Conservation (phyloP, 2,329 filamentous ascomycete genomes). For the Phyllosticta capitalensis region DNA sequence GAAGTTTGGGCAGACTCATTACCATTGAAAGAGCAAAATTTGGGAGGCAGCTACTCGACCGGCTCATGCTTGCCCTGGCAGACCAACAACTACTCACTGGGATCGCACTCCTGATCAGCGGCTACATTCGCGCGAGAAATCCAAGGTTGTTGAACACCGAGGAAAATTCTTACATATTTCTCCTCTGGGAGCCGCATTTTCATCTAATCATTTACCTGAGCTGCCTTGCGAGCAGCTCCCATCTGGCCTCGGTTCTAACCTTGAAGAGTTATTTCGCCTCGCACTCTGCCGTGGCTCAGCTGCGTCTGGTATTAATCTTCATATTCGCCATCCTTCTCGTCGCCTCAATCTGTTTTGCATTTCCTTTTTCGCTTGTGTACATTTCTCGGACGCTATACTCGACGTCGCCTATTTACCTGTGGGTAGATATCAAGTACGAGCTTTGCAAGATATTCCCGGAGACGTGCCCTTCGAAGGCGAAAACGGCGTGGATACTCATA, state of each 20-base stretch:
- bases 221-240: conserved; percentile 22
- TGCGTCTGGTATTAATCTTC: conserved; percentile 20
- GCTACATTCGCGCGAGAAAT: conserved; percentile 16
- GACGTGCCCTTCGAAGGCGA: too few species aligned
- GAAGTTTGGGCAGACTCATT: too few species aligned
- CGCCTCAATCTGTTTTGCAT: conserved; percentile 20
- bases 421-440: too few species aligned
- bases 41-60: conserved; percentile 23
- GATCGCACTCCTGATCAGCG: conserved; percentile 21
- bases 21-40: conserved; percentile 12
- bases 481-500: neutral
- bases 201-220: conserved; percentile 22
- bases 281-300: conserved; percentile 21
- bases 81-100: conserved; percentile 26
- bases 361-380: conserved; percentile 6
- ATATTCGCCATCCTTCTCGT: conserved; percentile 21
- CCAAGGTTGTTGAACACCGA: neutral
- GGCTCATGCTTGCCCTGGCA: conserved; percentile 22
- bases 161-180: neutral
- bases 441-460: too few species aligned
- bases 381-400: too few species aligned
- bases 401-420: too few species aligned
- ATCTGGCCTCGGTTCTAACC: conserved; percentile 24
- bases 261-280: conserved; percentile 22
- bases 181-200: neutral